A percentile compares a stretch with the other conserved stretches of the same genome.
phyloP scores from a whole-genome alignment of 108 stramenopile genomes.

The Nannochloropsis gaditana region DNA sequence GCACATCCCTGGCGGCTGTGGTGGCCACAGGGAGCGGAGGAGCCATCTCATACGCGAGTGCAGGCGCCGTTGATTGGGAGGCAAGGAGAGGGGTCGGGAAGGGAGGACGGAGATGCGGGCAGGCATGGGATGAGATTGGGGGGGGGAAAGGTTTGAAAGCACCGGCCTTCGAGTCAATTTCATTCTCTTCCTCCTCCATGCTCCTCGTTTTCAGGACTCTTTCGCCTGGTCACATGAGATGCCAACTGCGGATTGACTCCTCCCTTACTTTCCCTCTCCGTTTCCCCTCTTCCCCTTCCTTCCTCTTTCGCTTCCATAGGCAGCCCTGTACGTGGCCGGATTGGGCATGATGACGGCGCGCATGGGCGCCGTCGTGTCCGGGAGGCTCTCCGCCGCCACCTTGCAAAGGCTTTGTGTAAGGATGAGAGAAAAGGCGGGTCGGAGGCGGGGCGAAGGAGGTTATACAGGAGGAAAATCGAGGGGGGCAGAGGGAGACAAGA shows the following conservation, averaged over 20 bases:
- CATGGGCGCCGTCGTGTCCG: not conserved
- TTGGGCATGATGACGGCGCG: not conserved
- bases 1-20: constrained; percentile 16
- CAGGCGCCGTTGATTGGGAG: not conserved
- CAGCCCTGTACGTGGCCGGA: not conserved
- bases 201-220: no score
- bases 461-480: not conserved
- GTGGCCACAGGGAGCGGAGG: constrained; percentile 11
- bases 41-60: not conserved
- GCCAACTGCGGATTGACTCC: not conserved
- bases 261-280: not conserved
- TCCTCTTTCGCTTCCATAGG: not conserved
- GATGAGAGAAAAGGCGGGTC: not conserved
- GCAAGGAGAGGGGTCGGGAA: not conserved
- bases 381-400: not conserved
- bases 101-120: not conserved
- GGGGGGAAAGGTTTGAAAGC: not conserved
- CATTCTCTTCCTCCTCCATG: not conserved
- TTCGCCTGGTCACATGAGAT: no score
- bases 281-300: not conserved
- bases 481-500: not conserved
- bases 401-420: not conserved
- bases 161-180: not conserved
- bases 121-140: not conserved
- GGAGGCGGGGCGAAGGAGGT: not conserved